phyloP scores from a whole-genome alignment of 2,329 filamentous ascomycete genomes.

The Alternaria novae-zelandiae region DNA sequence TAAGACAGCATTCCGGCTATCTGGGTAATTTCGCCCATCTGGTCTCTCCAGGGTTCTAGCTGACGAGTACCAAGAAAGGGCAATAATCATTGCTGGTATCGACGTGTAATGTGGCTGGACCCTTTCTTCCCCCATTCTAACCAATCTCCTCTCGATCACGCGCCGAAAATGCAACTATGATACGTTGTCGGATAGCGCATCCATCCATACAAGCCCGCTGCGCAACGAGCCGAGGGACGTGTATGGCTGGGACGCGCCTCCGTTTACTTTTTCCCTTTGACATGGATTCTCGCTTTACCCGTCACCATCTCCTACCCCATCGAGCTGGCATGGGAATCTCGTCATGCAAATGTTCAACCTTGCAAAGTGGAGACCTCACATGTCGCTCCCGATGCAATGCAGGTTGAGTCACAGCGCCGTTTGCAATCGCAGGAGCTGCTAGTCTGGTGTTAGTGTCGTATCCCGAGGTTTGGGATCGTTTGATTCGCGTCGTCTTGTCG shows the following conservation, averaged over 20 bases:
- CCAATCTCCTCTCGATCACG: neutral
- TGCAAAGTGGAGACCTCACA: neutral
- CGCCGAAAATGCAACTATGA: neutral
- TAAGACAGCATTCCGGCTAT: neutral
- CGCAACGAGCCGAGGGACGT: neutral
- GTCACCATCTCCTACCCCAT: neutral
- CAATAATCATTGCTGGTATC: neutral
- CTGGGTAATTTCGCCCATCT: neutral
- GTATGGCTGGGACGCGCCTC: neutral
- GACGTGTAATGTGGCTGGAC: conserved; percentile 9
- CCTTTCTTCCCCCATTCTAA: neutral
- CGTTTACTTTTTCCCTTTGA: neutral
- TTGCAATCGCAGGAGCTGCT: neutral
- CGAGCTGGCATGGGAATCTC: neutral
- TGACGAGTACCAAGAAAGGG: neutral
- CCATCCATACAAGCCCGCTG: conserved; percentile 6
- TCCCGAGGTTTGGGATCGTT: neutral
- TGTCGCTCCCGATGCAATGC: neutral
- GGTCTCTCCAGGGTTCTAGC: neutral
- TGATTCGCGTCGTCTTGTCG: neutral
- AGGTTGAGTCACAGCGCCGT: neutral
- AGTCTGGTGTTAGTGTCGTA: neutral
- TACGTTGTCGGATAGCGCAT: neutral
- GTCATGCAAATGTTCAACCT: neutral
- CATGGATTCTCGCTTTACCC: neutral